Percentiles rank a stretch among this genome's conserved stretches.
These are phyloP conservation scores for Calonectria montana DNA, from an alignment of 2,329 filamentous ascomycete genomes.

Conservation along the genomic window DNA sequence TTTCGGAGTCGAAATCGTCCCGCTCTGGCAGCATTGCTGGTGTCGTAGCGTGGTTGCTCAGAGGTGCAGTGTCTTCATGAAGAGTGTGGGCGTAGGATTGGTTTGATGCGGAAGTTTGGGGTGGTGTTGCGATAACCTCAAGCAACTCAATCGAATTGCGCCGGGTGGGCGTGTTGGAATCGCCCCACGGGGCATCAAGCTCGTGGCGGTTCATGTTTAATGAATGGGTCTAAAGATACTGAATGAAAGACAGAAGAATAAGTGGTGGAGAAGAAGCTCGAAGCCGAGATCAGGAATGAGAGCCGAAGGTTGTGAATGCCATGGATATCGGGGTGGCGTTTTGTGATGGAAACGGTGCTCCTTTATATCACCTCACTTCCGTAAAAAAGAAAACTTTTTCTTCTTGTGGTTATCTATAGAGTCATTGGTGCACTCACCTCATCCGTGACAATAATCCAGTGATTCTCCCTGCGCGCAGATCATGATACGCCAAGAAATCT, in stretches of 20 bases:
- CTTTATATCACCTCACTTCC: constrained; percentile 11
- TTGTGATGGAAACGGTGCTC: constrained; percentile 1
- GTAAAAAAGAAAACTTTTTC: not conserved
- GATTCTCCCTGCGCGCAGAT: constrained; percentile 7
- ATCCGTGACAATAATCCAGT: constrained; percentile 3
- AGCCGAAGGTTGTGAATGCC: not conserved
- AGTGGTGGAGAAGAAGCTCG: not conserved
- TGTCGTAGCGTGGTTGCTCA: constrained; percentile 6
- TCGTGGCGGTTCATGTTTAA: constrained; percentile 37
- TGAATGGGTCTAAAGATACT: constrained; percentile 9
- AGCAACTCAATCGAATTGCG: constrained; percentile 36
- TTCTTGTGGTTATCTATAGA: constrained; percentile 7
- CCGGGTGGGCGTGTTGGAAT: constrained; percentile 40
- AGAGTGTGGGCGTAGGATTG: constrained; percentile 20
- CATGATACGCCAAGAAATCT: constrained; percentile 23
- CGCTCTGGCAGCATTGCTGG: constrained; percentile 26
- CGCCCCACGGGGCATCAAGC: constrained; percentile 36
- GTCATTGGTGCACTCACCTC: not conserved
- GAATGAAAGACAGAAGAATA: constrained; percentile 17
- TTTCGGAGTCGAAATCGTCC: not conserved
- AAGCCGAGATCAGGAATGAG: not conserved
- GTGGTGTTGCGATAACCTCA: constrained; percentile 16
- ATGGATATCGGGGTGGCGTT: not conserved
- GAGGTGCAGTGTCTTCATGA: not conserved
- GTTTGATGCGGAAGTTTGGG: not conserved